Evolutionary conservation across 805 yeast species (phyloP).

Genomic region (Candida silvicultrix): DNA sequence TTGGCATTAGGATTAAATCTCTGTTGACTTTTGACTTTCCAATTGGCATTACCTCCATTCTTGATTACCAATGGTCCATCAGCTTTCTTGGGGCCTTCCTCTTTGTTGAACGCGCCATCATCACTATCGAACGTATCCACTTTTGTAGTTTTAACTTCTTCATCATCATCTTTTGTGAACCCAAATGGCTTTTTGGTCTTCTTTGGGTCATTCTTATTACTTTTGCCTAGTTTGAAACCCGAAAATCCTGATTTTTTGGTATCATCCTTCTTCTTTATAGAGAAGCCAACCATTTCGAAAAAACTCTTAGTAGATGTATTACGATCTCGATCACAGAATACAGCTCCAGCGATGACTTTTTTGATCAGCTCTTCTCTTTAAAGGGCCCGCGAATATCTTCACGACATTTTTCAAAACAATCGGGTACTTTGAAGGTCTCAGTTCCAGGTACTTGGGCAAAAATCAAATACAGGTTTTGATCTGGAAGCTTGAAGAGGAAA

Average conservation of each 20-base stretch:
- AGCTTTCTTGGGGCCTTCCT: constrained; percentile 6
- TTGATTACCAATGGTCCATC: constrained; percentile 14
- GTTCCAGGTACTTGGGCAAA: too few species aligned
- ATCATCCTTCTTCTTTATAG: constrained; percentile 26
- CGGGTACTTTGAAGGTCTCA: not conserved
- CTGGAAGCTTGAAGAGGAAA: too few species aligned
- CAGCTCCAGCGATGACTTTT: too few species aligned
- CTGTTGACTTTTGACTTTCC: constrained; percentile 11
- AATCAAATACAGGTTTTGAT: too few species aligned
- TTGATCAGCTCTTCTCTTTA: too few species aligned
- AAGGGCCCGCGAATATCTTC: not conserved
- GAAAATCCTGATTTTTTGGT: constrained; percentile 16
- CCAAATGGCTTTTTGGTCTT: constrained; percentile 13
- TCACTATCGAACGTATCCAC: constrained; percentile 1
- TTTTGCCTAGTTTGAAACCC: constrained; percentile 20
- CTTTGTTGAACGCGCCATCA: constrained; percentile 13
- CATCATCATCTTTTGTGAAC: constrained; percentile 9
- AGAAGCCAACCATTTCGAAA: constrained; percentile 29
- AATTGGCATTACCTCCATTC: constrained; percentile 14
- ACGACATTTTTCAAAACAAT: not conserved
- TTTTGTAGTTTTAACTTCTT: not conserved
- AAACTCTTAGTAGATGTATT: too few species aligned
- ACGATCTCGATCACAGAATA: too few species aligned
- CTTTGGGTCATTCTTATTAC: not conserved
- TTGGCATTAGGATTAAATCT: constrained; percentile 8